A percentile compares a stretch with the other conserved stretches of the same genome.
These are phyloP conservation scores for Trypanosoma lewisi DNA, from an alignment of 208 protist genomes.

Conservation along the genomic window DNA sequence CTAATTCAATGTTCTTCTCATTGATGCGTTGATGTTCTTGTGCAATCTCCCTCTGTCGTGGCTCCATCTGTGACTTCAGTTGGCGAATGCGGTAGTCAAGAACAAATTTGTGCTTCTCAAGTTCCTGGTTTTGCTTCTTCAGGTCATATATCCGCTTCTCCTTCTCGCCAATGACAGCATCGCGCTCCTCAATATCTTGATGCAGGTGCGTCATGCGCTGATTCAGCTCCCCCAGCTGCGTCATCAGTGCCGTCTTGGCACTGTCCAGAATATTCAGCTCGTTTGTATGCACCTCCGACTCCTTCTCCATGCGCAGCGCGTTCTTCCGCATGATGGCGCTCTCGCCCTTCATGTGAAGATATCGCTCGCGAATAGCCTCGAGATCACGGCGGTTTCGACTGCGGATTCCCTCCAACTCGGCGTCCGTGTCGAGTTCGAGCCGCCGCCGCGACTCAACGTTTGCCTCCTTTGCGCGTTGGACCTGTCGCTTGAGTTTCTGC, in stretches of 20 bases:
- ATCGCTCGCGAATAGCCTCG: slow-evolving; percentile 72
- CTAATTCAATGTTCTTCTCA: slow-evolving; percentile 90
- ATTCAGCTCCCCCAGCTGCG: slow-evolving; percentile 84
- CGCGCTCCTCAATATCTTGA: slow-evolving; percentile 93
- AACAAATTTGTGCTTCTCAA: slow-evolving; percentile 98
- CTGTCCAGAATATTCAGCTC: slow-evolving; percentile 74
- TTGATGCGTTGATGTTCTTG: slow-evolving; percentile 90
- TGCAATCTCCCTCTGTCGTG: slow-evolving; percentile 93
- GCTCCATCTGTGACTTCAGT: slow-evolving; percentile 97
- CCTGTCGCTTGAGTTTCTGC: slow-evolving; percentile 58
- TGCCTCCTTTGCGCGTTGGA: slow-evolving; percentile 67
- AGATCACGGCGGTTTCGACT: slow-evolving; percentile 78
- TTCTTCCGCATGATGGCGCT: slow-evolving; percentile 95
- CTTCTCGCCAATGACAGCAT: slow-evolving; percentile 93
- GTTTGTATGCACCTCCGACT: slow-evolving; percentile 84
- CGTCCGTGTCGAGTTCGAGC: slow-evolving; percentile 94
- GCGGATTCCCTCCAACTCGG: slow-evolving; percentile 86
- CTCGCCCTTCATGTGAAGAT: slow-evolving; percentile 93
- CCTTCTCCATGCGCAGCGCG: slow-evolving; percentile 83
- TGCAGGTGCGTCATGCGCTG: slow-evolving; percentile 87
- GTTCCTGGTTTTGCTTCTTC: slow-evolving; percentile 97
- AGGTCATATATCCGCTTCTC: slow-evolving; percentile 96
- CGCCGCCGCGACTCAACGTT: slow-evolving; percentile 86
- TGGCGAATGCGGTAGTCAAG: slow-evolving; percentile 97
- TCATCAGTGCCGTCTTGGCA: slow-evolving; percentile 63